Evolutionary conservation across 139 green algal species (phyloP).

Genomic region (Nannochloris sp.): DNA sequence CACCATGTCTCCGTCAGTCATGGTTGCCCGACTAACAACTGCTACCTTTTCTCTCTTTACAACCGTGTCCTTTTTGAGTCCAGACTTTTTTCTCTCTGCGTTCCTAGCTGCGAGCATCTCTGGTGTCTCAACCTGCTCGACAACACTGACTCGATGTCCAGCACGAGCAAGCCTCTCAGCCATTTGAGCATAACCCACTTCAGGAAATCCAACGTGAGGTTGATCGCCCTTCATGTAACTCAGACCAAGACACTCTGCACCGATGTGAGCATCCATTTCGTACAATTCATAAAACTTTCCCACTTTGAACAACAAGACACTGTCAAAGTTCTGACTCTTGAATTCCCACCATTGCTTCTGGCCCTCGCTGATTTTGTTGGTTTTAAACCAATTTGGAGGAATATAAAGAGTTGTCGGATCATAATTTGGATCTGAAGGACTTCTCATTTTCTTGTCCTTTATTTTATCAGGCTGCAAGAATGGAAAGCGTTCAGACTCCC

Average conservation of each 20-base stretch:
- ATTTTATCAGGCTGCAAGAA: conserved; percentile 63
- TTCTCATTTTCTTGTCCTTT: conserved; percentile 40
- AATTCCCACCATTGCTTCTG: conserved; percentile 95
- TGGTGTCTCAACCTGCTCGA: conserved; percentile 96
- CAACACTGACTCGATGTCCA: conserved; percentile 83
- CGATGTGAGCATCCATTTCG: conserved; percentile 96
- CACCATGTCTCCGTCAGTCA: conserved; percentile 89
- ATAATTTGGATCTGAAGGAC: conserved; percentile 56
- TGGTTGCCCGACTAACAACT: conserved; percentile 73
- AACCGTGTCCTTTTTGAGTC: conserved; percentile 54
- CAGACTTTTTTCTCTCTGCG: conserved; percentile 40
- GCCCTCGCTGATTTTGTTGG: conserved; percentile 56
- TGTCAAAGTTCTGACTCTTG: conserved; percentile 84
- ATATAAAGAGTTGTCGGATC: conserved; percentile 73
- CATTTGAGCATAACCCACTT: conserved; percentile 71
- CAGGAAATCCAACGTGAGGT: conserved; percentile 88
- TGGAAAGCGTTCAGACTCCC: conserved; percentile 42
- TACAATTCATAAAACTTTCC: conserved; percentile 98
- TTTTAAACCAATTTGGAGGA: conserved; percentile 64
- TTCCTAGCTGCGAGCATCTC: conserved; percentile 78
- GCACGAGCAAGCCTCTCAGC: conserved; percentile 76
- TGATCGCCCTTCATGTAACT: conserved; percentile 96
- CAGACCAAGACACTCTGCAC: conserved; percentile 78
- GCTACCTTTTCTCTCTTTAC: conserved; percentile 81
- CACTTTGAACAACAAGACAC: conserved; percentile 87